Evolutionary conservation across 1,139 yeast genomes (phyloP), one percentile per base, ranked within the genome.

Genomic region (Zygoascus hellenicus): DNA sequence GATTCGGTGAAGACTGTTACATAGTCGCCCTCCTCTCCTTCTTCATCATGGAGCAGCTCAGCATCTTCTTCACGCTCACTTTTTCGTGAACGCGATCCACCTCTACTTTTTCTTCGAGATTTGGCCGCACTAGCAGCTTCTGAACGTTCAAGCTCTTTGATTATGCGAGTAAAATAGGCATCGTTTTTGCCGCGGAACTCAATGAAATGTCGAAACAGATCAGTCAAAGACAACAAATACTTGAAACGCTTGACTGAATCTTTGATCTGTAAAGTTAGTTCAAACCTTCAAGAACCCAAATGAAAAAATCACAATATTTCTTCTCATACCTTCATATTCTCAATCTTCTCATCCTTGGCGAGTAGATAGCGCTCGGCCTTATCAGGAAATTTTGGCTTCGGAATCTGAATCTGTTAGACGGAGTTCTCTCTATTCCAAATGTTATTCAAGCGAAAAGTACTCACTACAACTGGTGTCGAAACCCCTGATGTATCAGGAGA

Each of bases 181-280:
- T 90, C 96, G 58, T 81, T 83, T 34, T 83, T 75, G 4, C 95
- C 92, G 54, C 83, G 80, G 43, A 82, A 72, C 60, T 89, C 94
- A 54, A 92, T 88, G 64, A 92, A 92, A 62, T 90, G 94, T 45
- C 95, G 80, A 63, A 92, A 92, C 47, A 90, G 72, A 46, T 88
- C 95, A 2, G 96, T 87, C 45, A 92, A 71, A 0, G 94, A 90
- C 43, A 92, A 68, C 41, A 92, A 72, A 64, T 90, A 88, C 59
- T 80, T 81, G 70, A 88, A 88, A 51, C 98, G 71, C 58, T 76
- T 81, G 28, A 88, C 50, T 2, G 61, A 56, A 39, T 57, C 61
- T 31, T 57, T 58, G 31, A 54, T 47, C 53, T 53, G 35, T 30
- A 37, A n/a, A 11, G 48, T 49, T 46, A 46, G 47, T 26, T 26